Percentiles rank a stretch among this genome's conserved stretches.
phyloP scores from a whole-genome alignment of 306 rosid genomes.

The Quercus aquifolioides region DNA sequence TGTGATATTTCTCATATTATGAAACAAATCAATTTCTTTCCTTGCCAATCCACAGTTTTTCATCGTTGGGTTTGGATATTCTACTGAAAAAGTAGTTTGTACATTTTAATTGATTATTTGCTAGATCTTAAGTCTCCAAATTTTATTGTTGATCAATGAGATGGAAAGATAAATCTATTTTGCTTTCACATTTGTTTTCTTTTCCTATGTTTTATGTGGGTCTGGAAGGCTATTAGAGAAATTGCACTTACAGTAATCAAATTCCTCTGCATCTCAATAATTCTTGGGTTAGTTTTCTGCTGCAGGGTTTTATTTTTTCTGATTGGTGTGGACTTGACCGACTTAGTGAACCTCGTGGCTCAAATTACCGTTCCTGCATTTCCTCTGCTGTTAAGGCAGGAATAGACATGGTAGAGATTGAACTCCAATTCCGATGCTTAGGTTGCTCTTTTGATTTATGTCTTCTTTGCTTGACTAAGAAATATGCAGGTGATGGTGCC shows the following conservation, averaged over 20 bases:
- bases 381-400: slow-evolving; percentile 72
- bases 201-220: background rate
- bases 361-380: slow-evolving; percentile 62
- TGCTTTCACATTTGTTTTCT: background rate
- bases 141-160: background rate
- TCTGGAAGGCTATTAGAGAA: background rate
- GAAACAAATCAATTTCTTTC: background rate
- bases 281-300: slow-evolving; percentile 11
- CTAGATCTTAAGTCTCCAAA: background rate
- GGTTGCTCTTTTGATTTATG: background rate
- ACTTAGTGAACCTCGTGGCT: slow-evolving; percentile 55
- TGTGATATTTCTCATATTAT: background rate
- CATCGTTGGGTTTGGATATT: too few relatives aligned
- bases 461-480: slow-evolving; percentile 6
- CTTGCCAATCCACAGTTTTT: too few relatives aligned
- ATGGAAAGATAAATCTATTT: background rate
- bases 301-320: slow-evolving; percentile 83
- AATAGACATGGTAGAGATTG: slow-evolving; percentile 71
- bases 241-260: background rate
- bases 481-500: slow-evolving; percentile 56
- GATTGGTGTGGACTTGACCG: slow-evolving; percentile 82
- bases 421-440: slow-evolving; percentile 15
- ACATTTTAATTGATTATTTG: background rate
- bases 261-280: background rate
- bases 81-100: too few relatives aligned